These are phyloP conservation scores for Cercophora scortea DNA, from an alignment of 495 filamentous ascomycete species.

Conservation along the genomic window DNA sequence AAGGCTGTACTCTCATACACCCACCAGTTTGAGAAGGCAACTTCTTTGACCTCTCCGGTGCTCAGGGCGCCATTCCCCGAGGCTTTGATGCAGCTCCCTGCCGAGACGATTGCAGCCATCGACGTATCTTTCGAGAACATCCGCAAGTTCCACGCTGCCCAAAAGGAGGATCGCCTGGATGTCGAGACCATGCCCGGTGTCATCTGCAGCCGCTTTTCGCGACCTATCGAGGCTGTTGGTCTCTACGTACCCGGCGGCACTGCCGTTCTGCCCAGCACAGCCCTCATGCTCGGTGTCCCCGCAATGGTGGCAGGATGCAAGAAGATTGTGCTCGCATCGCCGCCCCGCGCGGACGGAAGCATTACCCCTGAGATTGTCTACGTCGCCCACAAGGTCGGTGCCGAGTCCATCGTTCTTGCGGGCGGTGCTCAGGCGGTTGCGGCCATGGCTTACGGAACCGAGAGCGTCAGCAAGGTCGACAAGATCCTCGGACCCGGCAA, in stretches of 20 bases:
- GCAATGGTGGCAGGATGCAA: conserved; percentile 97
- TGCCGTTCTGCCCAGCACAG: conserved; percentile 89
- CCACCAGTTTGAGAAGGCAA: conserved; percentile 95
- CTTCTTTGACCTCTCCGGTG: conserved; percentile 78
- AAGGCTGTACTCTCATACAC: conserved; percentile 83
- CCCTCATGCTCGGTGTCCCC: conserved; percentile 95
- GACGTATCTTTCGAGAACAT: conserved; percentile 93
- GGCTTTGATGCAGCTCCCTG: conserved; percentile 72
- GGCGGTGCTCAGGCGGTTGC: conserved; percentile 95
- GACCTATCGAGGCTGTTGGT: conserved; percentile 89
- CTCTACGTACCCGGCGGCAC: conserved; percentile 94
- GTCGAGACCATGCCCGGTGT: conserved; percentile 98
- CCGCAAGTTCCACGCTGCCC: conserved; percentile 82
- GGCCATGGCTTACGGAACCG: conserved; percentile 78
- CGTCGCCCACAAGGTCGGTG: conserved; percentile 93
- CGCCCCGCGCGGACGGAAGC: conserved; percentile 80
- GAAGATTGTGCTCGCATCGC: conserved; percentile 87
- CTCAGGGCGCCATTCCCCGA: conserved; percentile 79
- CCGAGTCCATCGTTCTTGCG: conserved; percentile 88
- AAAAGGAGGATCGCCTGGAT: conserved; percentile 68
- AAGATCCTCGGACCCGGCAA: conserved; percentile 98
- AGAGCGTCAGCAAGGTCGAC: conserved; percentile 86
- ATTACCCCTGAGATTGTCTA: conserved; percentile 97
- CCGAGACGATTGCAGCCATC: conserved; percentile 82
- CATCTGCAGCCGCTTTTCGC: conserved; percentile 83